phyloP scores from a whole-genome alignment of 192 early-diverging fungal species.

The Entomortierella chlamydospora region DNA sequence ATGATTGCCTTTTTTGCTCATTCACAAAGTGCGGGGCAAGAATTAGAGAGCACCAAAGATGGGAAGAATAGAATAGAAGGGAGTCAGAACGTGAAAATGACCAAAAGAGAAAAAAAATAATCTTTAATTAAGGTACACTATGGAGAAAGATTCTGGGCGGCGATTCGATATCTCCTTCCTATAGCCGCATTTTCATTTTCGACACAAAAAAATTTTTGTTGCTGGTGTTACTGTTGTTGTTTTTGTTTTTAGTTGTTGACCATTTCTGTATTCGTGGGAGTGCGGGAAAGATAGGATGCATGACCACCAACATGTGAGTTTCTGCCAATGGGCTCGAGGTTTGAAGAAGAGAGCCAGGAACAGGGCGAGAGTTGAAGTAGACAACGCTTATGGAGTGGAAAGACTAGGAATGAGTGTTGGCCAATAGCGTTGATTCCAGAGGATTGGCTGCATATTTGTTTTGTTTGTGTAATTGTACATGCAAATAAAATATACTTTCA shows the following conservation, averaged over 20 bases:
- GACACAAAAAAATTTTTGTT: no score
- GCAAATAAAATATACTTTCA: background rate
- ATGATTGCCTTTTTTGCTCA: constrained; percentile 6
- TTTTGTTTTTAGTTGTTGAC: background rate
- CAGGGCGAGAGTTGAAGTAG: background rate
- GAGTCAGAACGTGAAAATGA: no score
- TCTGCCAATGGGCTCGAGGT: background rate
- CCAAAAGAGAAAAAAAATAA: no score
- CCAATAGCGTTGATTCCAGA: constrained; percentile 9
- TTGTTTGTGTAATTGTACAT: background rate
- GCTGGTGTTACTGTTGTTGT: no score
- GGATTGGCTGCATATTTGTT: constrained; percentile 9
- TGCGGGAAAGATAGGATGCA: background rate
- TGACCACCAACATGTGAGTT: background rate
- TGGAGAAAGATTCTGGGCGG: no score
- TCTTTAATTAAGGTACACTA: no score
- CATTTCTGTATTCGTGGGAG: background rate
- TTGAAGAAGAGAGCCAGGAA: background rate
- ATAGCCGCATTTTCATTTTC: no score
- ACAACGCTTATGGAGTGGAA: no score
- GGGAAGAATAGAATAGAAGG: background rate
- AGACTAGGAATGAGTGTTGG: constrained; percentile 12
- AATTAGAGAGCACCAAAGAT: background rate
- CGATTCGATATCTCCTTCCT: no score
- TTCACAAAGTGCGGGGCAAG: background rate